Percentiles rank a stretch among this genome's conserved stretches.
These are phyloP conservation scores for Taiozyma sp. DNA, from an alignment of 1,139 yeast species.

Conservation along the genomic window DNA sequence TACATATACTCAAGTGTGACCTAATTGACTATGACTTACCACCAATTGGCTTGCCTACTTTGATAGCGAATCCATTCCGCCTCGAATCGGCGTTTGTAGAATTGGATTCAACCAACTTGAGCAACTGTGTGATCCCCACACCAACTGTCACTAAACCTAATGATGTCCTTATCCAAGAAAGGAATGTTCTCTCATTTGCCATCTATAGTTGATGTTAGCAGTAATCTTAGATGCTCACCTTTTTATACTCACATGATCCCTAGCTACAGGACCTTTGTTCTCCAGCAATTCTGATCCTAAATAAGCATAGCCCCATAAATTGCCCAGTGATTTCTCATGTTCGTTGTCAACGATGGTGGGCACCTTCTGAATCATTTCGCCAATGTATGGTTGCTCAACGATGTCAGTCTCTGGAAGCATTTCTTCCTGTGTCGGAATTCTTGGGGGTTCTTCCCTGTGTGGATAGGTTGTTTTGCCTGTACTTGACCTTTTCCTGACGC, in stretches of 20 bases:
- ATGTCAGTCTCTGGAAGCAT: neutral
- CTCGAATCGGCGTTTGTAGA: neutral
- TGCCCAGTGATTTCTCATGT: neutral
- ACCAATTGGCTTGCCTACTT: slow-evolving; percentile 23
- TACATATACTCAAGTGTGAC: neutral
- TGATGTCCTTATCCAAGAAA: slow-evolving; percentile 72
- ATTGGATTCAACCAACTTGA: slow-evolving; percentile 30
- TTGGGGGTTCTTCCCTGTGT: neutral
- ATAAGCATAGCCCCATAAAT: slow-evolving; percentile 15
- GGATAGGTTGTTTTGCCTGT: neutral
- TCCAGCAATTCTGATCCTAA: slow-evolving; percentile 29
- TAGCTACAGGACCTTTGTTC: slow-evolving; percentile 44
- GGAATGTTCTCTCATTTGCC: slow-evolving; percentile 73
- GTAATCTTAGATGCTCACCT: neutral
- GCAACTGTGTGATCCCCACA: slow-evolving; percentile 48
- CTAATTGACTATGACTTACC: slow-evolving; percentile 9
- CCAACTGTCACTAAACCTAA: slow-evolving; percentile 51
- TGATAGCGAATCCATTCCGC: slow-evolving; percentile 10
- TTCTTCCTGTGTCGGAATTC: neutral
- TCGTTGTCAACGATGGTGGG: neutral
- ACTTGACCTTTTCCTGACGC: neutral
- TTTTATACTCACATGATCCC: slow-evolving; percentile 38
- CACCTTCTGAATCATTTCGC: neutral
- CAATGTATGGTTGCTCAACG: neutral
- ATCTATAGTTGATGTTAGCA: slow-evolving; percentile 27